Evolutionary conservation across 805 yeast species (phyloP).

Genomic region (Tetrapisispora namnaoensis): DNA sequence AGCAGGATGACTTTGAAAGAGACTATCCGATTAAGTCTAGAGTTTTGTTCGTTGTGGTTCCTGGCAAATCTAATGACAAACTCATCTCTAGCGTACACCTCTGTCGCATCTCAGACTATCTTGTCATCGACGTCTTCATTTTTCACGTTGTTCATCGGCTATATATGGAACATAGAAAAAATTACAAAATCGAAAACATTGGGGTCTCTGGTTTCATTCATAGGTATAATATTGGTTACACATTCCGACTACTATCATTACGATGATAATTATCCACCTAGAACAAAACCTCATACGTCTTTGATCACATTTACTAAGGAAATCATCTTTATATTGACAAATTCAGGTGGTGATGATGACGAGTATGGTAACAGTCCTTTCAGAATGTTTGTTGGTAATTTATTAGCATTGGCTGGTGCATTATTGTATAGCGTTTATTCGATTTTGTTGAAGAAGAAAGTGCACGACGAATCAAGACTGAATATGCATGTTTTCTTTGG

Average conservation of each 20-base stretch:
- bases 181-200: conserved; percentile 54
- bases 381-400: conserved; percentile 53
- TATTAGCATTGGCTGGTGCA: conserved; percentile 76
- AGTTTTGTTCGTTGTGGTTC: conserved; percentile 86
- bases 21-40: conserved; percentile 64
- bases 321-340: neutral
- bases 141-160: conserved; percentile 81
- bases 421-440: conserved; percentile 87
- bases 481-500: conserved; percentile 89
- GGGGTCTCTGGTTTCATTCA: conserved; percentile 61
- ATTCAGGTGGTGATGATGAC: neutral
- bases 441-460: conserved; percentile 64
- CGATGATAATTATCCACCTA: conserved; percentile 4
- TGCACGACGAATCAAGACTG: conserved; percentile 62
- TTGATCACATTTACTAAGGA: neutral
- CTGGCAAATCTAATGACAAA: conserved; percentile 81
- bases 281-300: neutral
- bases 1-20: conserved; percentile 36
- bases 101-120: conserved; percentile 91
- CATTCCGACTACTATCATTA: conserved; percentile 41
- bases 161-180: conserved; percentile 57
- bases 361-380: conserved; percentile 16
- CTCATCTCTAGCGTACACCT: conserved; percentile 77
- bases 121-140: conserved; percentile 87
- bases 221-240: conserved; percentile 77